A percentile compares a stretch with the other conserved stretches of the same genome.
Evolutionary conservation across 495 filamentous ascomycete genomes (phyloP).

Genomic region (Penicillium riverlandense): DNA sequence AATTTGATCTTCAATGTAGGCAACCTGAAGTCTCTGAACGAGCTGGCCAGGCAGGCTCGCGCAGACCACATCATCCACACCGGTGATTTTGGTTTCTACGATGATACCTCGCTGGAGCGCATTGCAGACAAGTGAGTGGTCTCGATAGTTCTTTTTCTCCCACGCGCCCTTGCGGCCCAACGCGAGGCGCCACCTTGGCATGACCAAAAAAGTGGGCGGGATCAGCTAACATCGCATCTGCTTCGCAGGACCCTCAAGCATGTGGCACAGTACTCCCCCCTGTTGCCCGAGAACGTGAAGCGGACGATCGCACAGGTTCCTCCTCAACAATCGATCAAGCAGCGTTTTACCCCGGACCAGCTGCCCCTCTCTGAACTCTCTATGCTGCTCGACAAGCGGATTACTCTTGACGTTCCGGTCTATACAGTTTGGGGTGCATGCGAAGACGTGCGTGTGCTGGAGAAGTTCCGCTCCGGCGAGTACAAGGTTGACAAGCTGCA

Average conservation of each 20-base stretch:
- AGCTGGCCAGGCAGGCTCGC: slow-evolving; percentile 84
- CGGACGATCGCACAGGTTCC: slow-evolving; percentile 67
- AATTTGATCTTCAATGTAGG: slow-evolving; percentile 46
- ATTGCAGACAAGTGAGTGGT: slow-evolving; percentile 93
- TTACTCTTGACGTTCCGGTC: slow-evolving; percentile 89
- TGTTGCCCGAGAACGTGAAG: slow-evolving; percentile 82
- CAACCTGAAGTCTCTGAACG: slow-evolving; percentile 91
- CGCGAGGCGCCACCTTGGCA: not conserved
- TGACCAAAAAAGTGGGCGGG: not conserved
- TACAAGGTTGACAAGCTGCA: slow-evolving; percentile 97
- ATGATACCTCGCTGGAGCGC: slow-evolving; percentile 88
- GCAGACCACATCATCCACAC: slow-evolving; percentile 98
- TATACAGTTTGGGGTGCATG: slow-evolving; percentile 99
- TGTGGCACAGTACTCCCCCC: slow-evolving; percentile 95
- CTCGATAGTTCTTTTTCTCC: not conserved
- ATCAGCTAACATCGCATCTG: slow-evolving; percentile 10
- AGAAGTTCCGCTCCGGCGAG: slow-evolving; percentile 96
- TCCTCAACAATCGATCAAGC: slow-evolving; percentile 63
- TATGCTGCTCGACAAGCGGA: slow-evolving; percentile 78
- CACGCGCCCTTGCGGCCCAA: slow-evolving; percentile 5
- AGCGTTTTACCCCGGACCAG: slow-evolving; percentile 68
- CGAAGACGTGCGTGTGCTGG: slow-evolving; percentile 94
- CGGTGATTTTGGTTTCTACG: slow-evolving; percentile 99
- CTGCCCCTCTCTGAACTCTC: slow-evolving; percentile 93
- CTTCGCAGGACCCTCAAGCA: slow-evolving; percentile 82